phyloP scores from a whole-genome alignment of 208 protist species.

The Willaertia magna region DNA sequence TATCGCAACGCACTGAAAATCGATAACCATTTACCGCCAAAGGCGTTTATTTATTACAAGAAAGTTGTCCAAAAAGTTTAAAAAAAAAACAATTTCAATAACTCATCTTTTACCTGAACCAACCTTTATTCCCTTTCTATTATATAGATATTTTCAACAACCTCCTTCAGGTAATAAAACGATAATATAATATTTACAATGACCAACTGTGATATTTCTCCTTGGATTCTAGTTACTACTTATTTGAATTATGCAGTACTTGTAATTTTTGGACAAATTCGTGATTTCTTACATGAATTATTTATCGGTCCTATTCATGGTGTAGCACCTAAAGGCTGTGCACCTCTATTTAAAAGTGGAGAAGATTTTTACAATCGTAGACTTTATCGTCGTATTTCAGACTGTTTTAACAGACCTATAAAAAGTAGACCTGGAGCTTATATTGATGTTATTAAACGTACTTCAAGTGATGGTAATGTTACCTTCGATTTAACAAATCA shows the following conservation, averaged over 20 bases:
- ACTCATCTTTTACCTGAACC: no score
- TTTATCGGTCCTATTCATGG: constrained; percentile 27
- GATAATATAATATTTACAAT: not conserved
- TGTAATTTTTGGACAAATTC: constrained; percentile 40
- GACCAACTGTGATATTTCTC: constrained; percentile 25
- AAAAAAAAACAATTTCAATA: no score
- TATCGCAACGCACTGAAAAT: no score
- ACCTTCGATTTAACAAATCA: constrained; percentile 65
- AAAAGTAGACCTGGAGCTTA: constrained; percentile 68
- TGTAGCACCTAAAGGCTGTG: constrained; percentile 57
- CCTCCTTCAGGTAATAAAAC: no score
- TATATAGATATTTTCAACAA: no score
- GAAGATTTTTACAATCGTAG: constrained; percentile 81
- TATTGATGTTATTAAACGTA: constrained; percentile 77
- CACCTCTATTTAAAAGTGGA: constrained; percentile 81
- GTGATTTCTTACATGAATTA: constrained; percentile 44
- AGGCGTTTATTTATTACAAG: no score
- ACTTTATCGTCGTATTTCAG: constrained; percentile 72
- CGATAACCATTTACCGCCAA: no score
- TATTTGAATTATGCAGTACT: constrained; percentile 47
- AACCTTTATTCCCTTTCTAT: no score
- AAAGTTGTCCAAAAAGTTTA: no score
- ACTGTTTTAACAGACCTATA: constrained; percentile 76
- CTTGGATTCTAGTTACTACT: constrained; percentile 32
- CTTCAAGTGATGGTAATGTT: constrained; percentile 59